Conservation (phyloP, 345 rosid species). For the Hevea brasiliensis region DNA sequence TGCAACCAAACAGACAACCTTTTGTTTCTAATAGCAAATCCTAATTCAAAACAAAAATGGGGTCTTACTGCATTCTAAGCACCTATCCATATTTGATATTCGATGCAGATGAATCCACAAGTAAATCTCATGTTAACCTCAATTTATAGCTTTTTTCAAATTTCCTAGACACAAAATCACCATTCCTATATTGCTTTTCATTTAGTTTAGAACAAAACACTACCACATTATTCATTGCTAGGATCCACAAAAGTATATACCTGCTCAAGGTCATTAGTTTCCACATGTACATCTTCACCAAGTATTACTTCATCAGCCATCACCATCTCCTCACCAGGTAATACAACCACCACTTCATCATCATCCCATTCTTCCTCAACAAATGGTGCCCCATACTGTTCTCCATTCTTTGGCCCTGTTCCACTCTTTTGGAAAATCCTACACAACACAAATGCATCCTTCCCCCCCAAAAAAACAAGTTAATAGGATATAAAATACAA, state of each 20-base stretch:
- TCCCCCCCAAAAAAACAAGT: slow-evolving; percentile 24
- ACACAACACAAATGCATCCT: slow-evolving; percentile 87
- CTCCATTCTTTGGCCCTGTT: slow-evolving; percentile 94
- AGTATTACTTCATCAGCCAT: slow-evolving; percentile 39
- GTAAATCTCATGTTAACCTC: not conserved
- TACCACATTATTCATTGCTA: not conserved
- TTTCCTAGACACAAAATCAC: not conserved
- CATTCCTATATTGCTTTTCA: not conserved
- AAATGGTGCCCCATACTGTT: slow-evolving; percentile 94
- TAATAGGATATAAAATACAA: not conserved
- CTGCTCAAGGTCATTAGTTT: slow-evolving; percentile 59
- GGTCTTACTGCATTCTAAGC: no score
- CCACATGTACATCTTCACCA: slow-evolving; percentile 49
- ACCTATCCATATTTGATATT: no score
- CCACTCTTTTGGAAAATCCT: slow-evolving; percentile 96
- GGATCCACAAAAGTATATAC: slow-evolving; percentile 31
- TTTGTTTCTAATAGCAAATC: not conserved
- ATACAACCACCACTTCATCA: slow-evolving; percentile 42
- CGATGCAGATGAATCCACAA: not conserved
- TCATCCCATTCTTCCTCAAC: slow-evolving; percentile 95
- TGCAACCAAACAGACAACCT: not conserved
- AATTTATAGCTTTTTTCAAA: no score
- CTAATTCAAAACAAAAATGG: not conserved
- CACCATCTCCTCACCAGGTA: slow-evolving; percentile 47
- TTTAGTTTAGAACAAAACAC: not conserved